These are phyloP conservation scores for Allium sativum DNA, from an alignment of 106 monocot species.

Conservation along the genomic window DNA sequence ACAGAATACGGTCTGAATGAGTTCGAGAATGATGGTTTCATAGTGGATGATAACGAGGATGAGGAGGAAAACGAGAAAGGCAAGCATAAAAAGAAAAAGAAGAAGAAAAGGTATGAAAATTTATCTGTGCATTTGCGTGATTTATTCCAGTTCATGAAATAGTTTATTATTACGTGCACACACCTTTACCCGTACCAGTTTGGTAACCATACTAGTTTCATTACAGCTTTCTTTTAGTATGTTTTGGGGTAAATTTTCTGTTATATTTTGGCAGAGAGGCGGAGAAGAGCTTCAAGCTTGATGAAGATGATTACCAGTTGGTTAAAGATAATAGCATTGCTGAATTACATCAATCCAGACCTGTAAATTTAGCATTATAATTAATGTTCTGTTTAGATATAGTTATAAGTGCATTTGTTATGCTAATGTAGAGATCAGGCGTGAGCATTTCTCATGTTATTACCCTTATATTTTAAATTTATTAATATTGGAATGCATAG, in stretches of 20 bases:
- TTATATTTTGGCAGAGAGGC: conserved; percentile 43
- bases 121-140: neutral
- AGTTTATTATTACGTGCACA: too few relatives aligned
- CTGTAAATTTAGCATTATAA: conserved; percentile 17
- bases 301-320: conserved; percentile 95
- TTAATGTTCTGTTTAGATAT: too few relatives aligned
- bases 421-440: too few relatives aligned
- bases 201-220: neutral
- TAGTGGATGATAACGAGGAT: conserved; percentile 89
- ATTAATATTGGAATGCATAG: too few relatives aligned
- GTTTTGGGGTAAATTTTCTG: neutral
- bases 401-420: too few relatives aligned
- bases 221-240: neutral
- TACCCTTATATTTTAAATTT: too few relatives aligned
- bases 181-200: neutral
- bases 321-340: conserved; percentile 90
- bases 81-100: conserved; percentile 64
- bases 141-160: neutral
- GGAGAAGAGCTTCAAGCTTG: conserved; percentile 69
- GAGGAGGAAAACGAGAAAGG: conserved; percentile 55
- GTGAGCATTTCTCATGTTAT: too few relatives aligned
- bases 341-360: conserved; percentile 62
- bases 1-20: conserved; percentile 86
- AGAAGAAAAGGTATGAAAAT: conserved; percentile 47
- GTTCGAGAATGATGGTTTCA: conserved; percentile 93